These are phyloP conservation scores for Clarkia xantiana DNA, from an alignment of 345 rosid genomes.

Conservation along the genomic window DNA sequence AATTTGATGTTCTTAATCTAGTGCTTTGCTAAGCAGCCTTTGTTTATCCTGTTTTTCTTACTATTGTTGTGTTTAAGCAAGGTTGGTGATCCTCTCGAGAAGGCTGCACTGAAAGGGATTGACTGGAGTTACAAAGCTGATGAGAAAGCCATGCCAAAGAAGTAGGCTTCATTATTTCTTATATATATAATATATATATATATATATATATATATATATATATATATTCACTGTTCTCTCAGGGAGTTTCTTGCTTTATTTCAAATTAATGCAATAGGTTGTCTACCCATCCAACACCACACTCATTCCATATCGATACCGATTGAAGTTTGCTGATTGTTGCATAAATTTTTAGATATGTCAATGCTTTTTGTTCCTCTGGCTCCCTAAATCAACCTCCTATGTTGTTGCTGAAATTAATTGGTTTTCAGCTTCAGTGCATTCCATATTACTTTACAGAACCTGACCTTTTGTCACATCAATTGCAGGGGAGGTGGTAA, in stretches of 20 bases:
- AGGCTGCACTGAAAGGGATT: constrained; percentile 95
- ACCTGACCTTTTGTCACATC: background rate
- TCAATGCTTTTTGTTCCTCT: no score
- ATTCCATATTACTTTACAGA: background rate
- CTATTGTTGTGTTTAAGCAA: constrained; percentile 2
- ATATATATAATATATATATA: no score
- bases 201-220: no score
- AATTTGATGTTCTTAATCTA: constrained; percentile 8
- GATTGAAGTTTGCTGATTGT: no score
- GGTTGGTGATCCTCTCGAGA: constrained; percentile 99
- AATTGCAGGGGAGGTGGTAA: constrained; percentile 70
- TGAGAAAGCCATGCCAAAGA: constrained; percentile 99
- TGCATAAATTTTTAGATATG: no score
- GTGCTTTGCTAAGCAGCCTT: constrained; percentile 18
- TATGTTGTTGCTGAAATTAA: no score
- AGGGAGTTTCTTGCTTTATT: background rate
- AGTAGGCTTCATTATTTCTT: constrained; percentile 23
- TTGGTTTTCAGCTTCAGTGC: no score
- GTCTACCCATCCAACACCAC: no score
- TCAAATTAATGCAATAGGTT: no score
- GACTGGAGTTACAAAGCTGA: constrained; percentile 98
- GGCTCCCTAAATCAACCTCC: no score
- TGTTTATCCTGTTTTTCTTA: no score
- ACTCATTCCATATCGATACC: no score
- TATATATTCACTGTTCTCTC: background rate